Conservation (phyloP, 2,329 filamentous ascomycete species). For the Epichloe scottii region DNA sequence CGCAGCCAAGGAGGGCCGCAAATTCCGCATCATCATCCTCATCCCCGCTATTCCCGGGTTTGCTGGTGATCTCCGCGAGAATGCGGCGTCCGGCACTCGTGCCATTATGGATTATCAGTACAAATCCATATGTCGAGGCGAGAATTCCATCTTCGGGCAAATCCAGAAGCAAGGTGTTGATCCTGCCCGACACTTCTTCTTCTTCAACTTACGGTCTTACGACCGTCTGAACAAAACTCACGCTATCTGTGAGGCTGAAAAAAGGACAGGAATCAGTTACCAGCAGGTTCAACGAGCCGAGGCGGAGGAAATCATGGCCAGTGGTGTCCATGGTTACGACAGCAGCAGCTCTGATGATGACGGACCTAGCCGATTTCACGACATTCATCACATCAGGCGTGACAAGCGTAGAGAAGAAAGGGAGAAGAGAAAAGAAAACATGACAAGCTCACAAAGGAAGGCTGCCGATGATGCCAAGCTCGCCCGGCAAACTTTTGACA, state of each 20-base stretch:
- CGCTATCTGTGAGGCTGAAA: slow-evolving; percentile 60
- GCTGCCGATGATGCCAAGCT: slow-evolving; percentile 28
- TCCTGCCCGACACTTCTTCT: slow-evolving; percentile 69
- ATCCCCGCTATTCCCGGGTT: slow-evolving; percentile 92
- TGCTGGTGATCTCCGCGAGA: slow-evolving; percentile 74
- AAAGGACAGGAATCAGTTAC: slow-evolving; percentile 72
- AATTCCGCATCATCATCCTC: slow-evolving; percentile 81
- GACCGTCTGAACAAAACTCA: slow-evolving; percentile 81
- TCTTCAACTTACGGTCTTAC: slow-evolving; percentile 89
- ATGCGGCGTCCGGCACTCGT: slow-evolving; percentile 71
- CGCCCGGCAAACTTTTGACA: slow-evolving; percentile 41
- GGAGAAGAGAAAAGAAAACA: background rate
- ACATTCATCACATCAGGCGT: slow-evolving; percentile 8
- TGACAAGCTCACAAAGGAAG: slow-evolving; percentile 16
- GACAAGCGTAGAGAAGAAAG: slow-evolving; percentile 22
- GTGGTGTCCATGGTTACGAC: slow-evolving; percentile 50
- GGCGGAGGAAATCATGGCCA: slow-evolving; percentile 76
- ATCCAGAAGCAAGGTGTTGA: slow-evolving; percentile 63
- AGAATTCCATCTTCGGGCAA: slow-evolving; percentile 79
- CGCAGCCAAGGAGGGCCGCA: slow-evolving; percentile 69
- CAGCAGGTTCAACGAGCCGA: slow-evolving; percentile 77
- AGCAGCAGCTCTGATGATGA: slow-evolving; percentile 24
- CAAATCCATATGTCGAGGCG: slow-evolving; percentile 85
- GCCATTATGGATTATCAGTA: slow-evolving; percentile 99
- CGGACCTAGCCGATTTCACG: slow-evolving; percentile 1